Base-by-base conservation (phyloP, 805 yeast genomes). In the Lipomyces chichibuensis region DNA sequence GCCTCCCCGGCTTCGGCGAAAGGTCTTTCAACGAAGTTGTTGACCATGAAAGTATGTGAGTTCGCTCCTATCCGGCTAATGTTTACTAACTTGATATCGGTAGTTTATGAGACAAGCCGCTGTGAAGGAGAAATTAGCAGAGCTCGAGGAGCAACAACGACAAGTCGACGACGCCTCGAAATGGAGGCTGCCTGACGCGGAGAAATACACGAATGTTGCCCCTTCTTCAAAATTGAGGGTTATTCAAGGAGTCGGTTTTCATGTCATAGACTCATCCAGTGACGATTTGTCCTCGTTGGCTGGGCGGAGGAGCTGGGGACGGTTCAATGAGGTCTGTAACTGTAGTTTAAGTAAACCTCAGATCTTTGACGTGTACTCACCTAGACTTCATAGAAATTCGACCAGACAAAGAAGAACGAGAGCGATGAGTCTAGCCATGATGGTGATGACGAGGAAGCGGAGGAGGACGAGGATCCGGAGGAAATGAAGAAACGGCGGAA, bases 31-130 rank as follows among this genome's bases (percentile, higher is more conserved):
- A 85, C 85, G 73, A 84, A 92, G 73, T 90, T 91, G 73, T 81
- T 88, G 87, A 89, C 88, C 84, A 91, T 91, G 97, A 91, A 91
- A 82, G 87, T 67, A 57, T 29, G 51, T 17, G 29, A n/a, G n/a
- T n/a, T 32, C 27, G 25, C 14, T 11, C 14, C 49, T 43, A 43
- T 14, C 37, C 57, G 25, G 29, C 14, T 58, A 20, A n/a, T 17
- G 9, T 17, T 17, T 39, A 14, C 49, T 43, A 43, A 43, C 49
- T 43, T 43, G 49, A 43, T 17, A 13, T 43, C 14, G 49, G 25
- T 57, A 72, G 67, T 63, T 78, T 52, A 79, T 79, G 75, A 58
- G 71, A 57, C 71, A 65, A 53, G 74, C 77, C 3, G 62, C 61
- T 9, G 73, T 76, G 27, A 77, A 76, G 61, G 75, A 78, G 27